phyloP scores from a whole-genome alignment of 139 green algal genomes.

The Zygnema circumcarinatum region DNA sequence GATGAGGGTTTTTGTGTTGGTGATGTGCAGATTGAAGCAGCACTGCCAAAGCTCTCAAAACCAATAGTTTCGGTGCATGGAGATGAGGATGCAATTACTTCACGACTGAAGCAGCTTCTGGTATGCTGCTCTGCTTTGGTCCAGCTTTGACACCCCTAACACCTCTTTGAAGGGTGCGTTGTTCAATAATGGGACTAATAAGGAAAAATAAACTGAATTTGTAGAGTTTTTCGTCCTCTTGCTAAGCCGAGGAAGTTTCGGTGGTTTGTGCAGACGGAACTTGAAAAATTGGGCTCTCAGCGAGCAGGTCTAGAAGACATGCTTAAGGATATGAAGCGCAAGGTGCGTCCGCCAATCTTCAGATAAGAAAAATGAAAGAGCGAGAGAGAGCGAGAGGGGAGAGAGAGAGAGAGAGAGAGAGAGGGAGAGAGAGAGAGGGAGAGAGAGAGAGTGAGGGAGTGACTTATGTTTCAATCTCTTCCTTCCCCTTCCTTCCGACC shows the following conservation, averaged over 20 bases:
- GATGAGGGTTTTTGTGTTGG: neutral
- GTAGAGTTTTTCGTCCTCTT: no score
- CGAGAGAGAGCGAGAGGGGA: no score
- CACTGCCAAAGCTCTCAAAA: conserved; percentile 14
- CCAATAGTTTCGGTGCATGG: conserved; percentile 55
- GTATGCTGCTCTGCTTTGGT: conserved; percentile 12
- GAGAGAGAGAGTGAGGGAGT: no score
- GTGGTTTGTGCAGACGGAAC: conserved; percentile 45
- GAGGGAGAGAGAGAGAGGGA: no score
- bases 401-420: no score
- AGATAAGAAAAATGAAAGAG: neutral
- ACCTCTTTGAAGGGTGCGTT: no score
- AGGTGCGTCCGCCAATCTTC: conserved; percentile 35
- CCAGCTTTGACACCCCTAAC: neutral
- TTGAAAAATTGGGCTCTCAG: conserved; percentile 65
- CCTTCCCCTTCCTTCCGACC: neutral
- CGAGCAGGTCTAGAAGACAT: conserved; percentile 84
- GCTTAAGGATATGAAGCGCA: conserved; percentile 81
- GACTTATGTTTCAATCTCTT: neutral
- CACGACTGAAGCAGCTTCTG: conserved; percentile 14
- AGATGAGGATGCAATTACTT: conserved; percentile 40
- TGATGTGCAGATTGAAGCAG: conserved; percentile 36
- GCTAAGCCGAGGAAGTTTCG: no score
- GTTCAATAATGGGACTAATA: no score
- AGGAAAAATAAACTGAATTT: no score